phyloP scores from a whole-genome alignment of 2,329 filamentous ascomycete genomes.

The Apiospora malaysiana region DNA sequence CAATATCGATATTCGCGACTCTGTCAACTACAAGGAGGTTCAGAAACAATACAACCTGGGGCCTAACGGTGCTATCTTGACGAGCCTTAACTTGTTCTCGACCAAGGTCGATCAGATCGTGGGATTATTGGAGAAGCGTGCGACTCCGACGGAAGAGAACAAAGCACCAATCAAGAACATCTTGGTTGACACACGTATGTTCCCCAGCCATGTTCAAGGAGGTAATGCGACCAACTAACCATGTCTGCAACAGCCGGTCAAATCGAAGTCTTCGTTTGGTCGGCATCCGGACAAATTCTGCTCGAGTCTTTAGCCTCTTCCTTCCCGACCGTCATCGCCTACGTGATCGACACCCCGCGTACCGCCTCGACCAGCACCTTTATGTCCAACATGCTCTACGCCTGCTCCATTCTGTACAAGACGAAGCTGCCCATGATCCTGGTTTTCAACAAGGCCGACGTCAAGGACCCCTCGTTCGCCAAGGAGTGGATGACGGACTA shows the following conservation, averaged over 20 bases:
- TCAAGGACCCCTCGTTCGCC: slow-evolving; percentile 87
- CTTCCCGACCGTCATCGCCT: slow-evolving; percentile 96
- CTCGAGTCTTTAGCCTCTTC: slow-evolving; percentile 91
- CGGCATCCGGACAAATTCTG: slow-evolving; percentile 90
- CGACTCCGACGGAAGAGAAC: slow-evolving; percentile 51
- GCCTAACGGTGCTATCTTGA: slow-evolving; percentile 95
- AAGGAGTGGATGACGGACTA: slow-evolving; percentile 99
- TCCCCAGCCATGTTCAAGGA: background rate
- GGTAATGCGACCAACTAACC: background rate
- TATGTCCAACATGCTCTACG: slow-evolving; percentile 99
- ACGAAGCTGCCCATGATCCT: slow-evolving; percentile 98
- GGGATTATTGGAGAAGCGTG: slow-evolving; percentile 85
- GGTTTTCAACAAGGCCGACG: slow-evolving; percentile 99
- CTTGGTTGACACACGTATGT: slow-evolving; percentile 80
- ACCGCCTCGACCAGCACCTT: slow-evolving; percentile 94
- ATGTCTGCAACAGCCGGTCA: slow-evolving; percentile 66
- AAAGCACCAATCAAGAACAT: slow-evolving; percentile 78
- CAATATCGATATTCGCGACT: slow-evolving; percentile 99
- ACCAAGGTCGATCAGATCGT: slow-evolving; percentile 98
- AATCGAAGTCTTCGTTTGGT: slow-evolving; percentile 99
- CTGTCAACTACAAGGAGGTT: slow-evolving; percentile 98
- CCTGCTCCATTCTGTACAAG: slow-evolving; percentile 98
- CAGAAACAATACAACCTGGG: slow-evolving; percentile 99
- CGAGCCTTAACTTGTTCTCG: slow-evolving; percentile 92
- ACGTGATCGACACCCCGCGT: slow-evolving; percentile 95